Evolutionary conservation across 768 basidiomycete species (phyloP).

Genomic region (Rhodosporidiobolus sp.): DNA sequence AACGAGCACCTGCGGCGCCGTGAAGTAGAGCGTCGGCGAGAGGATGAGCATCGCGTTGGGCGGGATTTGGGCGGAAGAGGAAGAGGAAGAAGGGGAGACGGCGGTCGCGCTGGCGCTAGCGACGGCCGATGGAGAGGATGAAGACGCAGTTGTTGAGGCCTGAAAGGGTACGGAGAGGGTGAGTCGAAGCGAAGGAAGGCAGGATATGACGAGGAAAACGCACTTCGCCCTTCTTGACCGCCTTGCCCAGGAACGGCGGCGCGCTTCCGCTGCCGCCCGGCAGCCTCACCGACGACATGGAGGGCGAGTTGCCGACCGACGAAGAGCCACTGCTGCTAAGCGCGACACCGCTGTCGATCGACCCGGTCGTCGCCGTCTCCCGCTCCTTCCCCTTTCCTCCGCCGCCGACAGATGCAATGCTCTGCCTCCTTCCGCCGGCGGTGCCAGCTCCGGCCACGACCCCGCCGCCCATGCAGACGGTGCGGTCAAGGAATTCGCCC

Average conservation of each 20-base stretch:
- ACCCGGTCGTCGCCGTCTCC: not conserved
- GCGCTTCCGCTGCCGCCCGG: no score
- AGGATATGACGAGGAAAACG: not conserved
- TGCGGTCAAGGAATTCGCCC: conserved; percentile 28
- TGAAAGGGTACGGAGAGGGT: no score
- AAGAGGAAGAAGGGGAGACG: not conserved
- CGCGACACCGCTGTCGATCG: no score
- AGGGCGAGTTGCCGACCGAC: no score
- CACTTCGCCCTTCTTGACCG: not conserved
- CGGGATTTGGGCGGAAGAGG: not conserved
- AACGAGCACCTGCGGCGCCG: conserved; percentile 20
- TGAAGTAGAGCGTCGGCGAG: conserved; percentile 39
- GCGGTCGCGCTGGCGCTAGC: not conserved
- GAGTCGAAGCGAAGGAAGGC: no score
- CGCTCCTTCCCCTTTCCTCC: no score
- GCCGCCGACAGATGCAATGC: not conserved
- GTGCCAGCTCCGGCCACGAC: not conserved
- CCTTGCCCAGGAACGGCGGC: not conserved
- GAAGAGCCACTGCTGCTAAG: not conserved
- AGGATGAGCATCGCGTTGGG: conserved; percentile 40
- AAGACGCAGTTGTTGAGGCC: no score
- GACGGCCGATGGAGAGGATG: no score
- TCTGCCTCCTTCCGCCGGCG: not conserved
- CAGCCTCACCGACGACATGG: no score
- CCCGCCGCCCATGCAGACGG: conserved; percentile 10